Evolutionary conservation across 148 eudicot species (phyloP), one percentile per base, ranked within the genome.

Genomic region (Talinum fruticosum): DNA sequence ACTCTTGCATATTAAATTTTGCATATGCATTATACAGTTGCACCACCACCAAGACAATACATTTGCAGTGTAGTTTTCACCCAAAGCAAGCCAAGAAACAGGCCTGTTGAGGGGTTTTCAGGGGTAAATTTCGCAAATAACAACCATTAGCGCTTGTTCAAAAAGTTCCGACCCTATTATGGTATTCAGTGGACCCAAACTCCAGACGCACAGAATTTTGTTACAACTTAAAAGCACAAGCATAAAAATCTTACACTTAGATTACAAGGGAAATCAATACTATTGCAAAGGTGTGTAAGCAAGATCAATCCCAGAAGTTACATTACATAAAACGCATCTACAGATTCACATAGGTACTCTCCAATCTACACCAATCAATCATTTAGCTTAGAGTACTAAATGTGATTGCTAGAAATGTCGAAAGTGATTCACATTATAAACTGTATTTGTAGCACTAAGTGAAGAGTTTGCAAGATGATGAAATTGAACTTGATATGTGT

Each of bases 261-360:
- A 66, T 34, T 66, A 66, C 28, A 68, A 13, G 13, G 12, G 26
- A 71, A 51, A 78, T 80, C 75, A 75, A 71, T 41, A 59, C 24
- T 29, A 37, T 45, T 6, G 8, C 44, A 68, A n/a, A 3, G 47
- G 18, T 0, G 32, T 49, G 3, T 66, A 29, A 51, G 51, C 36
- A 68, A 69, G 15, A 44, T 26, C 36, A 53, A 69, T 45, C 49
- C 73, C 69, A 69, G 24, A 35, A 32, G 29, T 76, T 69, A 77
- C 72, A 66, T 65, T 66, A 45, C 35, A 62, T 23, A 37, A 36
- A 35, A 5, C 62, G 62, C 66, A 36, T 44, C 23, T 32, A 14
- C 26, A 53, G 24, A 35, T 53, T 69, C 32, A 47, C 73, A 71
- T 15, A 68, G 45, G 28, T 15, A 61, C 26, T 73, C 67, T 64